Evolutionary conservation across 495 filamentous ascomycete genomes (phyloP).

Genomic region (Aspergillus panamensis): DNA sequence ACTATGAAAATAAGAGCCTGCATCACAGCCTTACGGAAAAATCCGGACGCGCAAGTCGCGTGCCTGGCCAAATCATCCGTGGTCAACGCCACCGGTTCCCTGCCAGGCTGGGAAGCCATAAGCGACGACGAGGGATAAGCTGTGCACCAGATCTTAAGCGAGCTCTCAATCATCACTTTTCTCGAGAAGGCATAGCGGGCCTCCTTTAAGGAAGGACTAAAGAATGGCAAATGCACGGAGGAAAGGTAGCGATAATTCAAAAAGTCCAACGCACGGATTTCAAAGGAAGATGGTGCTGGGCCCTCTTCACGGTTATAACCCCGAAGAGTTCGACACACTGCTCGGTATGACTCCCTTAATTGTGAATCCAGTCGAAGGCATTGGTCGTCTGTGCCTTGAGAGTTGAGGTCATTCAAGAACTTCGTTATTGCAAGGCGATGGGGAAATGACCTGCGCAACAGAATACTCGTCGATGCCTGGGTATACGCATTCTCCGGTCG

Average conservation of each 20-base stretch:
- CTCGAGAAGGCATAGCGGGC: constrained; percentile 49
- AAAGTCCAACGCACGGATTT: constrained; percentile 38
- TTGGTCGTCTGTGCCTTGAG: constrained; percentile 35
- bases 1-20: constrained; percentile 44
- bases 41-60: constrained; percentile 42
- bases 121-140: constrained; percentile 33
- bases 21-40: constrained; percentile 40
- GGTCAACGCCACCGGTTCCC: constrained; percentile 18
- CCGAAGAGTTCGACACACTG: constrained; percentile 36
- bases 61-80: constrained; percentile 42
- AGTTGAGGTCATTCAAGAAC: constrained; percentile 44
- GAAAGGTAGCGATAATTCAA: constrained; percentile 45
- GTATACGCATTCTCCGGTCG: constrained; percentile 39
- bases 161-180: constrained; percentile 43
- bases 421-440: constrained; percentile 45
- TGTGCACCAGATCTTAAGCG: constrained; percentile 48
- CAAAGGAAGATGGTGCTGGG: constrained; percentile 30
- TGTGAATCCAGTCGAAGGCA: constrained; percentile 36
- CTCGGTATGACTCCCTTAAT: constrained; percentile 33
- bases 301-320: constrained; percentile 12
- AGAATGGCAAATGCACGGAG: constrained; percentile 50
- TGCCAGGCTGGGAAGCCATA: constrained; percentile 16
- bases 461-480: constrained; percentile 41
- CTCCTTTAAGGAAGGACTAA: constrained; percentile 33
- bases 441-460: constrained; percentile 44